Evolutionary conservation across 2,329 filamentous ascomycete genomes (phyloP), one percentile per base, ranked within the genome.

Genomic region (Calonectria crousiana): DNA sequence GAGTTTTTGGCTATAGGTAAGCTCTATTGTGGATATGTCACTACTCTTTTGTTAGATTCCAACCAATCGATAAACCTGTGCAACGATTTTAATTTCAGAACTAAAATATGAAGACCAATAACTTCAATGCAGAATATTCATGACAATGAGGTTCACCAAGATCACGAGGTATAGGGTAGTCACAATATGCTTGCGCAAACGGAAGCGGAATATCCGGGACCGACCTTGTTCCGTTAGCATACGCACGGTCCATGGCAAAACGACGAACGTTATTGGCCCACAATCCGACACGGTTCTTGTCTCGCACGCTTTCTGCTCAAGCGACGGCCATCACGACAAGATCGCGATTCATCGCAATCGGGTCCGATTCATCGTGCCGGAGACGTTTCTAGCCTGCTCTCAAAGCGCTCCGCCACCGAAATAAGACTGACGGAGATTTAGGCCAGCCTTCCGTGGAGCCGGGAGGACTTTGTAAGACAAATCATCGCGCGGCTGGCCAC

Each of bases 161-260:
- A n/a, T 10, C 2, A 18, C 2, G 32, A 10, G 5, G 23, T 62
- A 36, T 62, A 62, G 56, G 56, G 56, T 62, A 62, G 34, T 20
- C 1, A 6, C 16, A 2, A 34, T 13, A 6, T 20, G n/a, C 26
- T 11, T 5, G 20, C 4, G 60, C 9, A 49, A 64, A 66, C 76
- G 78, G 78, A 69, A 75, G 67, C 78, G 78, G 78, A 80, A 80
- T 80, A 75, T 74, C 67, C 65, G 64, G 30, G 32, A 64, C 78
- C 78, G 74, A 67, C 67, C 20, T 2, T 13, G 34, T 67, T 30
- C 23, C 10, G 51, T 52, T 52, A 30, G 41, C n/a, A 30, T 44
- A 60, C 41, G 67, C 66, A 64, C 67, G 56, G 41, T 11, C 30
- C 64, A 68, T 28, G 18, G 30, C 44, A 44, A 47, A 47, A 67